Base-by-base conservation (phyloP, 306 rosid genomes). In the Prosopis cineraria region DNA sequence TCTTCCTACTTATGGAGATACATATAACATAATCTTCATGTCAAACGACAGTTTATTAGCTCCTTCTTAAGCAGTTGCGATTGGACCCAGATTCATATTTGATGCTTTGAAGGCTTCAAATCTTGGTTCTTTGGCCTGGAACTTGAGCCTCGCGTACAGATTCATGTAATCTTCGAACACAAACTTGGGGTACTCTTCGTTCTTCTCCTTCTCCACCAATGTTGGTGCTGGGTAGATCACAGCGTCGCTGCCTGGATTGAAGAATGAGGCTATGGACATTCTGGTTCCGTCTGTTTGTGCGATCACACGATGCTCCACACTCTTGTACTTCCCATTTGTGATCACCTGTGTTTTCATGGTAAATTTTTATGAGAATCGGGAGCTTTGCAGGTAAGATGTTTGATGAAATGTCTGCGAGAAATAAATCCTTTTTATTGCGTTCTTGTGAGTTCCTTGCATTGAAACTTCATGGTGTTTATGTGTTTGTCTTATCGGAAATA, bases 121-220 rank as follows among this genome's bases (percentile, higher is more conserved):
- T 75, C 94, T 82, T 20, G 94, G 94, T 69, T 87, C 91, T 71
- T 89, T 89, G n/a, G 93, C 84, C 31, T 89, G 75, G 73, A 89
- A 89, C 68, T 89, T 89, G 47, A 89, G 27, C 0, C 40, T 82
- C 19, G 87, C 73, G 67, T 89, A 89, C 11, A 87, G 85, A 82
- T 89, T 87, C 93, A 89, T 89, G 74, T 89, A 89, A 63, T 89
- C 91, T 22, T 87, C 93, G 36, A 89, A 89, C 20, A 89, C 90
- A 45, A 89, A 89, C 65, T 84, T 89, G 6, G 93, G 93, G 68
- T 89, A 89, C 8, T 82, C 77, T 22, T 82, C 76, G 36, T 81
- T 85, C 84, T 87, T 85, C 82, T 89, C 88, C 44, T 77, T 84
- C 89, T 85, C 91, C 66, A 90, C 80, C 27, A 90, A 27, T 13